Evolutionary conservation across 257 asterid genomes (phyloP).

Genomic region (Nicotiana noctiflora): DNA sequence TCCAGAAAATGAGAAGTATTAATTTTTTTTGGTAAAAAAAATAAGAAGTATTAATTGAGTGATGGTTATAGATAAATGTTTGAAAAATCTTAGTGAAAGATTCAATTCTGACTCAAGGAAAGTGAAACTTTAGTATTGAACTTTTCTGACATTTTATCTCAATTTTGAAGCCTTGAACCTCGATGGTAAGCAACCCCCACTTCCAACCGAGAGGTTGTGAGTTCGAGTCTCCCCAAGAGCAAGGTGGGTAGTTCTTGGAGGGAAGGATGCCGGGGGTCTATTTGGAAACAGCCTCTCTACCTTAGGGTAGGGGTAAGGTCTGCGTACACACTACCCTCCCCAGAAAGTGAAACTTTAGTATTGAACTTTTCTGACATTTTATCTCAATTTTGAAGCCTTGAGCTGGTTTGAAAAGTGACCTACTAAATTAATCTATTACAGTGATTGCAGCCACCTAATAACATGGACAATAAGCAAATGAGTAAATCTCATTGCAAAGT

Average conservation of each 20-base stretch:
- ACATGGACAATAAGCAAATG: background rate
- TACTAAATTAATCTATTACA: background rate
- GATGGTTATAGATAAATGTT: background rate
- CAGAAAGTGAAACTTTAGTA: background rate
- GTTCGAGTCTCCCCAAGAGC: too few species aligned
- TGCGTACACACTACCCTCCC: too few species aligned
- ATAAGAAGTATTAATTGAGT: background rate
- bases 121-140: background rate
- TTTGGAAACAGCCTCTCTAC: too few species aligned
- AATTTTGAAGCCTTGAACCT: constrained; percentile 3
- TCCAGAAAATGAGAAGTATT: background rate
- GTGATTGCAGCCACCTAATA: background rate
- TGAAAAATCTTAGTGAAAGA: background rate
- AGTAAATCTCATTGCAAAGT: background rate
- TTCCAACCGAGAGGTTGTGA: too few species aligned
- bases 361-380: background rate
- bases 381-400: background rate
- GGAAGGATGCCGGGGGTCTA: too few species aligned
- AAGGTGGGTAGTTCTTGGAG: too few species aligned
- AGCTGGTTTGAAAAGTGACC: background rate
- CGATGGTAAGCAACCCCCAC: too few species aligned
- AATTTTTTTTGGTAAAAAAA: background rate
- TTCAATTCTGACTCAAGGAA: background rate
- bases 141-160: background rate
- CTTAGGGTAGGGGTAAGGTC: too few species aligned